Conservation (phyloP, 768 basidiomycete genomes). For the Sporobolomyces phaffii region DNA sequence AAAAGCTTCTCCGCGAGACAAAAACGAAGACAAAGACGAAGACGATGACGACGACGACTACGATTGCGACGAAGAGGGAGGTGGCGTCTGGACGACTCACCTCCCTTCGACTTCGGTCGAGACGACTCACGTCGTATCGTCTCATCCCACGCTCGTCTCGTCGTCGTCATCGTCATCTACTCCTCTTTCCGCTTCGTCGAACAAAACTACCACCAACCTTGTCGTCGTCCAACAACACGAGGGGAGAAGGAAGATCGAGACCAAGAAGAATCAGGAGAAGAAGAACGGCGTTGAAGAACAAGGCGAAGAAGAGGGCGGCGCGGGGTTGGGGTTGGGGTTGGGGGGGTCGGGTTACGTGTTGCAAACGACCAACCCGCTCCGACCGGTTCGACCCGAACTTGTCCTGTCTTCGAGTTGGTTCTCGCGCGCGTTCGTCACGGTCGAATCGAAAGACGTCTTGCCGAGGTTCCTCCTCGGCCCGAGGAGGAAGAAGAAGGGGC, state of each 20-base stretch:
- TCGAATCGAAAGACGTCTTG: constrained; percentile 54
- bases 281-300: too few relatives aligned
- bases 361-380: constrained; percentile 70
- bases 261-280: too few relatives aligned
- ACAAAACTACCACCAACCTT: too few relatives aligned
- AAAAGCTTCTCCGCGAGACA: too few relatives aligned
- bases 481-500: constrained; percentile 45
- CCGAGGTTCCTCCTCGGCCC: constrained; percentile 49
- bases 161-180: constrained; percentile 45
- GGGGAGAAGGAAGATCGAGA: too few relatives aligned
- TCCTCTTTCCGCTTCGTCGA: too few relatives aligned
- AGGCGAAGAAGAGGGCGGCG: too few relatives aligned
- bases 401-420: constrained; percentile 59
- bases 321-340: too few relatives aligned
- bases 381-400: constrained; percentile 52
- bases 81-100: not conserved
- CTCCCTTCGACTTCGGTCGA: constrained; percentile 57
- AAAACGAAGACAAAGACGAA: not conserved
- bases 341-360: too few relatives aligned
- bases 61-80: too few relatives aligned
- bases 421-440: constrained; percentile 60
- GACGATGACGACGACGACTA: not conserved
- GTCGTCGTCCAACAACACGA: too few relatives aligned
- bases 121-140: constrained; percentile 59
- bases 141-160: constrained; percentile 43